A percentile compares a stretch with the other conserved stretches of the same genome.
Evolutionary conservation across 2,329 filamentous ascomycete genomes (phyloP).

Genomic region (Lachnellula hyalina): DNA sequence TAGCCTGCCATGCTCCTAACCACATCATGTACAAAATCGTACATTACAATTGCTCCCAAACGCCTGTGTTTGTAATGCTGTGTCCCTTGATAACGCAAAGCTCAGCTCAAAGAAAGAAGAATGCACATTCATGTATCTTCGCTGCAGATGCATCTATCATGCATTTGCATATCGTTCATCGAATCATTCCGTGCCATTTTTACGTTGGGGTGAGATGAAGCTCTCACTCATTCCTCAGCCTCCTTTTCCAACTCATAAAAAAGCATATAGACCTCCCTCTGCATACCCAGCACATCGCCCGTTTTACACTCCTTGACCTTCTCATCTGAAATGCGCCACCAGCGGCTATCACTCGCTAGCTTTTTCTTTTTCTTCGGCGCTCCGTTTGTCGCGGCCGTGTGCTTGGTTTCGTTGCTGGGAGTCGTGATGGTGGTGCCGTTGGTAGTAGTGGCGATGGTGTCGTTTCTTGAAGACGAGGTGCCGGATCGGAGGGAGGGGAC

Average conservation of each 20-base stretch:
- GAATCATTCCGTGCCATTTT: no score
- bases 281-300: constrained; percentile 84
- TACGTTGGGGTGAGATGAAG: not conserved
- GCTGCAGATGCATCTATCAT: no score
- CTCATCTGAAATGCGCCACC: constrained; percentile 98
- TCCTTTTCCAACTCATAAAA: constrained; percentile 76
- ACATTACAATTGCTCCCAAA: no score
- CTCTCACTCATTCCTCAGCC: constrained; percentile 8
- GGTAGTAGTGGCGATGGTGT: not conserved
- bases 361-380: constrained; percentile 52
- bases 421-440: not conserved
- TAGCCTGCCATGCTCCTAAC: no score
- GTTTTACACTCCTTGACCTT: constrained; percentile 95
- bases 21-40: no score
- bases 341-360: constrained; percentile 56
- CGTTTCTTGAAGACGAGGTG: constrained; percentile 4
- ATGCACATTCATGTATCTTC: no score
- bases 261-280: constrained; percentile 89
- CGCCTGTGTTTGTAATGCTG: no score
- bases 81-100: no score
- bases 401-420: not conserved
- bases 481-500: constrained; percentile 17
- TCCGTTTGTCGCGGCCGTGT: constrained; percentile 9
- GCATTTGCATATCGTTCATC: no score
- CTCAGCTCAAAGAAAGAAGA: no score